Conservation (phyloP, 2,329 filamentous ascomycete genomes). For the Neofusicoccum laricinum region DNA sequence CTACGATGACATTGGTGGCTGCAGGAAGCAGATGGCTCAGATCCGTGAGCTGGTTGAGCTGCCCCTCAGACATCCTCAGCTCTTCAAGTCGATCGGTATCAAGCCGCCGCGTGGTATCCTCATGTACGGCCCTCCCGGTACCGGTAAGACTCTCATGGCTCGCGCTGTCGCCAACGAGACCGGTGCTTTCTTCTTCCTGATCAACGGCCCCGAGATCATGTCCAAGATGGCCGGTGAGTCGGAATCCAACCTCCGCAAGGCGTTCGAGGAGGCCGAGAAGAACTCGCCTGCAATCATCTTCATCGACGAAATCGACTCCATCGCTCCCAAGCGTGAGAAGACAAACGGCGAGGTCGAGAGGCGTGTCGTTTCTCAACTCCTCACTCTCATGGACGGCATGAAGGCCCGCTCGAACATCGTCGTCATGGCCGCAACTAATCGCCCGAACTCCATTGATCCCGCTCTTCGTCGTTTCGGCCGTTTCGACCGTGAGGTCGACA, state of each 20-base stretch:
- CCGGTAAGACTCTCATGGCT: conserved; percentile 99
- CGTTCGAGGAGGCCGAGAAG: conserved; percentile 99
- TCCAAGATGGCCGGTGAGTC: conserved; percentile 99
- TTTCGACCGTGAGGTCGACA: conserved; percentile 98
- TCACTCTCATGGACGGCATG: conserved; percentile 99
- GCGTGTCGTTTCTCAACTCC: conserved; percentile 93
- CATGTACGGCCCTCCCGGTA: conserved; percentile 91
- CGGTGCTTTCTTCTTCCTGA: conserved; percentile 98
- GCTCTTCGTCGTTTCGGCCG: conserved; percentile 96
- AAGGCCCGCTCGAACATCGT: conserved; percentile 98
- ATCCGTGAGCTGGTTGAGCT: conserved; percentile 98
- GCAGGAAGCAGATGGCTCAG: conserved; percentile 99
- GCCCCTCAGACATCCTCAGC: conserved; percentile 91
- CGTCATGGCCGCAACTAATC: conserved; percentile 98
- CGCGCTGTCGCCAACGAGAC: conserved; percentile 98
- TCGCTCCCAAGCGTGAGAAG: conserved; percentile 99
- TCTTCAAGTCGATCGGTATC: conserved; percentile 99
- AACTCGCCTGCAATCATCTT: conserved; percentile 99
- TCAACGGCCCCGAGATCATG: conserved; percentile 99
- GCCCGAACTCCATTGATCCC: conserved; percentile 97
- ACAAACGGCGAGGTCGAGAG: conserved; percentile 98
- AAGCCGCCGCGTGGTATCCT: conserved; percentile 98
- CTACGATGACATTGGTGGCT: conserved; percentile 98
- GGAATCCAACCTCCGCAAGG: conserved; percentile 95
- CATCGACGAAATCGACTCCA: conserved; percentile 99